phyloP scores from a whole-genome alignment of 768 basidiomycete genomes.

The Naganishia onofrii region DNA sequence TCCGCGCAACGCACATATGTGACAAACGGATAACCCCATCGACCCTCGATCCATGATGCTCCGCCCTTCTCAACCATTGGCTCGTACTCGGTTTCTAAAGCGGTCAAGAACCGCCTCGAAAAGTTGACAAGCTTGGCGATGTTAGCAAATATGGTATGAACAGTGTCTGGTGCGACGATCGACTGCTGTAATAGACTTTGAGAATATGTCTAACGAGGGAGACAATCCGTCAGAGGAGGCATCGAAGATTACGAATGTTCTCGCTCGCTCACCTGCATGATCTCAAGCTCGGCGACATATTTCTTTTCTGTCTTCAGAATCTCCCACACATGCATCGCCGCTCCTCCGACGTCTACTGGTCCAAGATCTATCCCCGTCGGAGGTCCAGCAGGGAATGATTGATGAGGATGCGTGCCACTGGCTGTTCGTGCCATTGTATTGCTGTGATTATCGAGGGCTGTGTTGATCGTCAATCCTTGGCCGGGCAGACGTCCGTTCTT shows the following conservation, averaged over 20 bases:
- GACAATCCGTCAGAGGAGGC: neutral
- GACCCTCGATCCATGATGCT: conserved; percentile 48
- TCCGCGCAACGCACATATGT: conserved; percentile 24
- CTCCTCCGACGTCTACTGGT: conserved; percentile 60
- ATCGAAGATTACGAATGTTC: neutral
- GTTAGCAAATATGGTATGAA: conserved; percentile 91
- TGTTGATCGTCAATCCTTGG: conserved; percentile 29
- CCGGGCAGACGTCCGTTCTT: neutral
- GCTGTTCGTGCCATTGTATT: conserved; percentile 28
- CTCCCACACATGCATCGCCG: conserved; percentile 74
- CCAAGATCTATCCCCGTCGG: conserved; percentile 28
- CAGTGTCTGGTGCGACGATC: conserved; percentile 87
- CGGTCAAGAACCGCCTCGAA: conserved; percentile 51
- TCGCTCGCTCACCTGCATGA: conserved; percentile 71
- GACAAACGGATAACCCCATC: conserved; percentile 51
- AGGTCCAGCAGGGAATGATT: conserved; percentile 50
- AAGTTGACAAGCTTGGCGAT: conserved; percentile 94
- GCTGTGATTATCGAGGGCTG: conserved; percentile 25
- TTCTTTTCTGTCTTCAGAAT: conserved; percentile 92
- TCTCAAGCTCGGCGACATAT: conserved; percentile 93
- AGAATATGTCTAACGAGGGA: conserved; percentile 73
- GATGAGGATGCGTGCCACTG: conserved; percentile 16
- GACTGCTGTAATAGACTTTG: conserved; percentile 75
- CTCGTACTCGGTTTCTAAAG: conserved; percentile 51
- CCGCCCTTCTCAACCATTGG: conserved; percentile 47